Evolutionary conservation across 345 rosid genomes (phyloP), one percentile per base, ranked within the genome.

Genomic region (Hypericum perforatum): DNA sequence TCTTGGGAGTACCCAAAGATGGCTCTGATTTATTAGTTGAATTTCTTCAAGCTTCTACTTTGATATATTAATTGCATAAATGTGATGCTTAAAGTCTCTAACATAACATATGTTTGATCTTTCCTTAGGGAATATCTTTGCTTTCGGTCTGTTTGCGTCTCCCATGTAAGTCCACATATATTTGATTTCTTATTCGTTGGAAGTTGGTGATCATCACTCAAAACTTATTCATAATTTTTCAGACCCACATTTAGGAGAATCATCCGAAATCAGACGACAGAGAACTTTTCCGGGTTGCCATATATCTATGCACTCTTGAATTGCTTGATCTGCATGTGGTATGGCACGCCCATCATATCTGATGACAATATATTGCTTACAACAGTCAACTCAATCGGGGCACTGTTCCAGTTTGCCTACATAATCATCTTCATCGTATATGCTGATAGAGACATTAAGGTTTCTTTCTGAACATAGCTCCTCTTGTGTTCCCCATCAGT

Each of bases 241-340:
- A 90, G 97, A 71, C 85, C 95, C 38, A 86, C 94, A 6, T 90
- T 84, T 75, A 74, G 75, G 69, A 82, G 97, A 74, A 82, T 90
- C 22, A 60, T 86, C 74, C 78, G 90, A 72, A 90, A 84, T 70
- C 65, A 16, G 42, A 71, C 97, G 0, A 90, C 85, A 0, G 91
- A 86, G 62, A 78, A 78, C 49, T 90, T 90, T 72, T 90, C 95
- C 0, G 95, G 86, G 60, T 71, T 84, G 72, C 97, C 97, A 12
- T 90, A 86, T 57, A 46, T 86, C 58, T 90, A 86, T 68, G 74
- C 91, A 8, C 80, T 90, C 61, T 62, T 86, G 72, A 90, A 84
- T 70, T 90, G 94, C 71, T 76, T 86, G 79, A 76, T 90, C 63
- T 76, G 78, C 61, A 52, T 75, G 61, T 90, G 95, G 97, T 90